These are phyloP conservation scores for Fonsecaea pugnacius DNA, from an alignment of 2,329 filamentous ascomycete species.

Conservation along the genomic window DNA sequence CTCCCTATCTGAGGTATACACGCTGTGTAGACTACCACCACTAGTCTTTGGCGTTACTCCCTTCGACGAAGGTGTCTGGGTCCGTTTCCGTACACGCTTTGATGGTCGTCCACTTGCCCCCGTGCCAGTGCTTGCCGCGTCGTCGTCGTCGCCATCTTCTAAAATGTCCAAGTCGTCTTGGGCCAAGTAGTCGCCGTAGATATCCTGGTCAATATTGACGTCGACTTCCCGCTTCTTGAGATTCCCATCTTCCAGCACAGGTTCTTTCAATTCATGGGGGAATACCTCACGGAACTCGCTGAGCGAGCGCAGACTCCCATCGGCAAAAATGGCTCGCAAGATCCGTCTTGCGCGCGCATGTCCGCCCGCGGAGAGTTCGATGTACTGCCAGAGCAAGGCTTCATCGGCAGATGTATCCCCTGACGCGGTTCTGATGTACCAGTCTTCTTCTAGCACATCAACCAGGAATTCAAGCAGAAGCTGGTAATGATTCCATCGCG, in stretches of 20 bases:
- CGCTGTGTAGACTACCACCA: slow-evolving; percentile 22
- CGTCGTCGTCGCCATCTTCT: slow-evolving; percentile 31
- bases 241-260: slow-evolving; percentile 39
- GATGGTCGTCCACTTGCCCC: slow-evolving; percentile 17
- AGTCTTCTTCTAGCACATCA: slow-evolving; percentile 51
- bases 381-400: slow-evolving; percentile 51
- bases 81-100: slow-evolving; percentile 27
- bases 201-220: slow-evolving; percentile 52
- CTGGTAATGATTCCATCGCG: slow-evolving; percentile 81
- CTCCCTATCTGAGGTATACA: slow-evolving; percentile 27
- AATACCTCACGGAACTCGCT: slow-evolving; percentile 54
- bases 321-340: slow-evolving; percentile 53
- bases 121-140: slow-evolving; percentile 10
- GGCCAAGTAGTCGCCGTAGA: slow-evolving; percentile 53
- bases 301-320: slow-evolving; percentile 44
- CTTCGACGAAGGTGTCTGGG: slow-evolving; percentile 40
- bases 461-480: slow-evolving; percentile 76
- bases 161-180: slow-evolving; percentile 45
- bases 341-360: slow-evolving; percentile 49
- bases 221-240: slow-evolving; percentile 47
- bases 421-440: slow-evolving; percentile 39
- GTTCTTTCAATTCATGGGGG: slow-evolving; percentile 49
- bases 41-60: slow-evolving; percentile 25
- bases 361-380: slow-evolving; percentile 40
- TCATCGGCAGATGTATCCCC: slow-evolving; percentile 39